Conservation (phyloP, 225 moss, liverwort and hornwort genomes). For the Pleurozium schreberi region DNA sequence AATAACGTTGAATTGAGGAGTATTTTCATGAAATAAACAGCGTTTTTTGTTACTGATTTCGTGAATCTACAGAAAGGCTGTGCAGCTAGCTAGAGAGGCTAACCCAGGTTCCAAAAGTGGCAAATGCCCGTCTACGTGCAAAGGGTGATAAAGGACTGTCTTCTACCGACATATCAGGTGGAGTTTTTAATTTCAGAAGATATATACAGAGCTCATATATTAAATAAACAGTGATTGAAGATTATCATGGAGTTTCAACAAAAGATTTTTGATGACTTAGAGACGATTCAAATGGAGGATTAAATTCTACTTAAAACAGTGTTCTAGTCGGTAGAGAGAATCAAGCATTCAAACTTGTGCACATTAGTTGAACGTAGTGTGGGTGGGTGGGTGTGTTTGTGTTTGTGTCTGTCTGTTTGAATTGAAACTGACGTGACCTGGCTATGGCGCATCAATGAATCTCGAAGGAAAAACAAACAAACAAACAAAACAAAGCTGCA, state of each 20-base stretch:
- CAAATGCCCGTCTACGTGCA: not conserved
- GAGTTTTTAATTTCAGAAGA: not conserved
- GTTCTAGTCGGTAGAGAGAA: not conserved
- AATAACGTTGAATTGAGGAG: not conserved
- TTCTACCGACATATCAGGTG: not conserved
- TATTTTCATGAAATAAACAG: not conserved
- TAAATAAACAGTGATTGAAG: not conserved
- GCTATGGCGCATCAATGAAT: constrained; percentile 6
- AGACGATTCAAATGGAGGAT: not conserved
- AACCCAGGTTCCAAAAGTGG: not conserved
- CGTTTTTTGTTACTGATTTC: not conserved
- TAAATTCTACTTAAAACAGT: not conserved
- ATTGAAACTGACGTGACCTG: not conserved
- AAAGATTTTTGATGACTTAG: not conserved
- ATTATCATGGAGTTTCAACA: not conserved
- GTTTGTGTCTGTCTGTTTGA: not conserved
- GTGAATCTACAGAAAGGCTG: not conserved
- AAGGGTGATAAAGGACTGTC: no score
- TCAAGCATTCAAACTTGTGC: not conserved
- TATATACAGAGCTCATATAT: not conserved
- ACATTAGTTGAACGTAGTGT: not conserved
- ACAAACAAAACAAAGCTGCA: no score
- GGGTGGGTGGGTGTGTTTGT: no score
- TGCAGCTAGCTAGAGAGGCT: not conserved
- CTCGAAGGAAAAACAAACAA: not conserved